Evolutionary conservation across 192 early-diverging fungal species (phyloP), one percentile per base, ranked within the genome.

Genomic region (Radiomyces spectabilis): DNA sequence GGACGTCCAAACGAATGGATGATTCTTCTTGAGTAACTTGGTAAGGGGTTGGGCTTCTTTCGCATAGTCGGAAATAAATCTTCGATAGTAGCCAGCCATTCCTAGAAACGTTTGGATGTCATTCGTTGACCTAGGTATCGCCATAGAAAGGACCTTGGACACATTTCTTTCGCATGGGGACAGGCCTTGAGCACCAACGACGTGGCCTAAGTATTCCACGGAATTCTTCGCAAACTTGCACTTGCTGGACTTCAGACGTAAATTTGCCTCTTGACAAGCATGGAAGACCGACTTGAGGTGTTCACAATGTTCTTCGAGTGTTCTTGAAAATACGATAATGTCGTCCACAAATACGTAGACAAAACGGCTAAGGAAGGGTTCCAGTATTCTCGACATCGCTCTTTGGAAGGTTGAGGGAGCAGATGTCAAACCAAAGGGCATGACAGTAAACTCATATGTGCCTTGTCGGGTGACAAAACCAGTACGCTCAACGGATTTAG

Each of bases 331-430:
- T 5, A 77, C 55, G 13, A 72, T 44, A 2, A 77, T 61, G 46
- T 77, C 64, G 51, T 77, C 75, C 9, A 77, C 12, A 51, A 68
- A 77, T 1, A 74, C 66, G 6, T 74, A 1, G 18, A 45, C 50
- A 41, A 47, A 61, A 0, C 54, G 19, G 16, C 40, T 41, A 0
- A 61, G n/a, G 27, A 12, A 39, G 12, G 38, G 12, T 4, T 15
- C 32, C 5, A 61, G 32, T 0, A 53, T 31, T 10, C 19, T 40
- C 37, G 53, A 48, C 34, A 61, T 53, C 34, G 54, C 1, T 1
- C 37, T 0, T 50, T 65, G 55, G 24, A 71, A 71, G 2, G 57
- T 55, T 0, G 52, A 33, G 0, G 53, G 46, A 1, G 58, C 55
- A 45, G 65, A 61, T 1, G 33, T 45, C 18, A 71, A 30, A n/a